Percentiles rank a stretch among this genome's conserved stretches.
These are phyloP conservation scores for Ogataea henricii DNA, from an alignment of 805 yeast species.

Conservation along the genomic window DNA sequence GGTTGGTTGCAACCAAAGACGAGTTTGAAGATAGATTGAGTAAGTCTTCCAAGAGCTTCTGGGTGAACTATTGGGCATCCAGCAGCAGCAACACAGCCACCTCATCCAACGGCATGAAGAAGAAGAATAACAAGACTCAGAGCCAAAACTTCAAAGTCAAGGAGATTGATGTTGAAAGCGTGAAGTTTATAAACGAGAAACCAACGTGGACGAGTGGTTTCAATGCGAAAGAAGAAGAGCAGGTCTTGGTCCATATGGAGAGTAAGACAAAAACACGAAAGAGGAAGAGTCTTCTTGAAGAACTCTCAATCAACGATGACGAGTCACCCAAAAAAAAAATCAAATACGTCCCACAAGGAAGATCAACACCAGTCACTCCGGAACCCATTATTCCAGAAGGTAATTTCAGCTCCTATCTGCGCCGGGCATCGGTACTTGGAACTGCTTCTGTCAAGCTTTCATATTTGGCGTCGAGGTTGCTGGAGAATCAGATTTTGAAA, in stretches of 20 bases:
- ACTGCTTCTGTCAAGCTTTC: constrained; percentile 66
- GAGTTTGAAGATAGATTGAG: constrained; percentile 36
- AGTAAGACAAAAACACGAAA: background rate
- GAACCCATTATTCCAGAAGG: constrained; percentile 28
- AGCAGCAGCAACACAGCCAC: constrained; percentile 32
- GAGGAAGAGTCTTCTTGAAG: background rate
- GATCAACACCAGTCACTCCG: constrained; percentile 26
- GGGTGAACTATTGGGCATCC: constrained; percentile 53
- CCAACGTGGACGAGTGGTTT: constrained; percentile 33
- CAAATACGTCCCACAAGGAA: constrained; percentile 19
- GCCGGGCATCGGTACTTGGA: constrained; percentile 51
- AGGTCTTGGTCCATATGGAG: too few relatives aligned
- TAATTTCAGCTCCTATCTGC: constrained; percentile 24
- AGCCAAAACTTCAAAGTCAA: constrained; percentile 37
- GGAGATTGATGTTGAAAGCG: constrained; percentile 34
- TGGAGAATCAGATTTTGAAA: constrained; percentile 50
- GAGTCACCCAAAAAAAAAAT: constrained; percentile 22
- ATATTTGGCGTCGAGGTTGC: constrained; percentile 53
- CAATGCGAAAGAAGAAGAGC: constrained; percentile 29
- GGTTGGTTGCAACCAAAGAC: constrained; percentile 41
- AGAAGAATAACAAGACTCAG: background rate
- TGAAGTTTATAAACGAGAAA: constrained; percentile 28
- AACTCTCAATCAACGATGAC: constrained; percentile 8
- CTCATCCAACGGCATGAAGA: constrained; percentile 31
- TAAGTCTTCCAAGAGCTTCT: constrained; percentile 44